Conservation (phyloP, 441 rosid species). For the Gossypium schwendimanii region DNA sequence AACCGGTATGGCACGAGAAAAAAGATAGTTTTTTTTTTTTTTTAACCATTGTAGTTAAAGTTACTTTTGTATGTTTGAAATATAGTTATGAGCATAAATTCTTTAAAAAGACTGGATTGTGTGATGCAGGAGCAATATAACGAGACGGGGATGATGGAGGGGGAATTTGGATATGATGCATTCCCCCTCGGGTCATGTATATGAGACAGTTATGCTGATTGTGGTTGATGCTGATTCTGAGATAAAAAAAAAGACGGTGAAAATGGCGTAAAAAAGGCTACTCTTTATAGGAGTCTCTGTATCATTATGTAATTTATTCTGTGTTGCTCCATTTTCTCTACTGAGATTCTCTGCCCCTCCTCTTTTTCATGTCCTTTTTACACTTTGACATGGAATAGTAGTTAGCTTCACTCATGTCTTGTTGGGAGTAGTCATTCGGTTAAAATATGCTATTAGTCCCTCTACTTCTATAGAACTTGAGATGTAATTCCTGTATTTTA, state of each 20-base stretch:
- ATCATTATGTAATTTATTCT: no score
- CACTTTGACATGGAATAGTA: no score
- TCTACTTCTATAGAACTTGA: no score
- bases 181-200: conserved; percentile 51
- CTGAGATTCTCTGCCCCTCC: no score
- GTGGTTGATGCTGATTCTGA: conserved; percentile 4
- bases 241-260: not conserved
- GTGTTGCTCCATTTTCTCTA: no score
- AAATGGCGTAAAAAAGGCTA: no score
- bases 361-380: no score
- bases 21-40: not conserved
- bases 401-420: no score
- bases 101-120: conserved; percentile 14
- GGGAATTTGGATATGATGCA: conserved; percentile 64
- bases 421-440: no score
- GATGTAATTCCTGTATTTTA: no score
- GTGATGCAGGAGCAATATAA: conserved; percentile 51
- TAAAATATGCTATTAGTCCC: no score
- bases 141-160: conserved; percentile 41
- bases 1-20: conserved; percentile 43
- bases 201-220: conserved; percentile 20
- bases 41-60: not conserved
- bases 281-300: no score
- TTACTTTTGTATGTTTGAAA: not conserved
- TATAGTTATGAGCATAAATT: not conserved